A percentile compares a stretch with the other conserved stretches of the same genome.
Evolutionary conservation across 202 grass and related monocot genomes (phyloP).

Genomic region (Zoysia matrella): DNA sequence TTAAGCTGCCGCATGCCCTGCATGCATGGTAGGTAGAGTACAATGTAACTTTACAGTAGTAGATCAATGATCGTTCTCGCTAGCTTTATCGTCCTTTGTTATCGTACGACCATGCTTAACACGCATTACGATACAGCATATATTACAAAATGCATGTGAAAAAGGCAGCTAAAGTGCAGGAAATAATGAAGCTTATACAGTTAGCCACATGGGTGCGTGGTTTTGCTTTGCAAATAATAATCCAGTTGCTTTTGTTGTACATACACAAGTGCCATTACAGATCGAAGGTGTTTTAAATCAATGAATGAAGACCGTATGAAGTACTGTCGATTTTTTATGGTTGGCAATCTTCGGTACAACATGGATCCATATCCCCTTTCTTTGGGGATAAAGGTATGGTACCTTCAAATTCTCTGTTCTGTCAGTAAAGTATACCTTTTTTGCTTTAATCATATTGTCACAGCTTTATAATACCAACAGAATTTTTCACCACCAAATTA

Average conservation of each 20-base stretch:
- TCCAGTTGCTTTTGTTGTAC: neutral
- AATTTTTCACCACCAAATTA: neutral
- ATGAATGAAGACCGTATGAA: neutral
- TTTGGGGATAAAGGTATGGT: neutral
- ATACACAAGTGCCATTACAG: neutral
- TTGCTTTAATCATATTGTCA: neutral
- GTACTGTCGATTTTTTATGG: neutral
- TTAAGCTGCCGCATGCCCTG: neutral
- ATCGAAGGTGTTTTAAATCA: neutral
- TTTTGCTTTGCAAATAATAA: constrained; percentile 3
- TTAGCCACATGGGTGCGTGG: neutral
- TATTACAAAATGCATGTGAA: neutral
- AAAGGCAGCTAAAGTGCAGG: neutral
- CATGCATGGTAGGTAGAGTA: neutral
- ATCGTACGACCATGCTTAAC: neutral
- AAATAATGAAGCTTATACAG: neutral
- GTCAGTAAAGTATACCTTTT: neutral
- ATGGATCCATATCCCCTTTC: neutral
- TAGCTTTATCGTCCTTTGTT: neutral
- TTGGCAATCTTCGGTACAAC: neutral
- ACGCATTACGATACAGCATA: neutral
- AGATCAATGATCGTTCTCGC: neutral
- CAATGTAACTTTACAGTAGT: neutral
- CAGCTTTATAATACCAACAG: neutral
- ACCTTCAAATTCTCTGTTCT: neutral